Conservation (phyloP, 2,329 filamentous ascomycete species). For the Cladosporium sp. region DNA sequence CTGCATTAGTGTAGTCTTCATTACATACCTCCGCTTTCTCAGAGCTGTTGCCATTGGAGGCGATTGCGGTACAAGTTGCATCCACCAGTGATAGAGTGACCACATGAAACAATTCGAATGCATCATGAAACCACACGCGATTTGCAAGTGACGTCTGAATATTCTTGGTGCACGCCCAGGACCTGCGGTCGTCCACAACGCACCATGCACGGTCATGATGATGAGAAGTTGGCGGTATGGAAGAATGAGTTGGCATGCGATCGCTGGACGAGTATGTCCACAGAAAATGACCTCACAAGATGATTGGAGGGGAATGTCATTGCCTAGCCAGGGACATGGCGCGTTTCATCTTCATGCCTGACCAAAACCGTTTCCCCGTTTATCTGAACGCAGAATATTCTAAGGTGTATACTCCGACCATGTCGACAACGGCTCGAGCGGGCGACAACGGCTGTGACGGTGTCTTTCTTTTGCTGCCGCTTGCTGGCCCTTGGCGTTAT, state of each 20-base stretch:
- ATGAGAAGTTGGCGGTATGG: neutral
- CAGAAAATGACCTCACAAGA: too few species aligned
- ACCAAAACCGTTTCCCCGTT: neutral
- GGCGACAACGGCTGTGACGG: constrained; percentile 7
- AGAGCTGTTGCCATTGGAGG: neutral
- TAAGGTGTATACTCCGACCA: constrained; percentile 3
- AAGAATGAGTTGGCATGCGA: constrained; percentile 3
- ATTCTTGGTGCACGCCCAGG: neutral
- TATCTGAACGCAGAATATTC: neutral
- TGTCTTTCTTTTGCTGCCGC: neutral
- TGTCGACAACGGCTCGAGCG: constrained; percentile 4
- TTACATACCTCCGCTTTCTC: neutral
- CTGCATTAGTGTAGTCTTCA: constrained; percentile 2
- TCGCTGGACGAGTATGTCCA: neutral
- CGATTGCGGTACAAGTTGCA: neutral
- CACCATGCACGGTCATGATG: neutral
- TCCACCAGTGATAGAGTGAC: constrained; percentile 7
- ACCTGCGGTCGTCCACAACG: neutral
- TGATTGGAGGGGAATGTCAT: neutral
- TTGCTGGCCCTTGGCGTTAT: neutral
- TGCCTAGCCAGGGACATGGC: constrained; percentile 1
- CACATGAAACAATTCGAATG: constrained; percentile 9
- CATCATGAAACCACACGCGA: constrained; percentile 1
- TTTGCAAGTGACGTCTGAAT: neutral
- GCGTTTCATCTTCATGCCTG: constrained; percentile 8